Percentiles rank a stretch among this genome's conserved stretches.
Evolutionary conservation across 495 filamentous ascomycete genomes (phyloP).

Genomic region (Pseudotulostoma volvatum): DNA sequence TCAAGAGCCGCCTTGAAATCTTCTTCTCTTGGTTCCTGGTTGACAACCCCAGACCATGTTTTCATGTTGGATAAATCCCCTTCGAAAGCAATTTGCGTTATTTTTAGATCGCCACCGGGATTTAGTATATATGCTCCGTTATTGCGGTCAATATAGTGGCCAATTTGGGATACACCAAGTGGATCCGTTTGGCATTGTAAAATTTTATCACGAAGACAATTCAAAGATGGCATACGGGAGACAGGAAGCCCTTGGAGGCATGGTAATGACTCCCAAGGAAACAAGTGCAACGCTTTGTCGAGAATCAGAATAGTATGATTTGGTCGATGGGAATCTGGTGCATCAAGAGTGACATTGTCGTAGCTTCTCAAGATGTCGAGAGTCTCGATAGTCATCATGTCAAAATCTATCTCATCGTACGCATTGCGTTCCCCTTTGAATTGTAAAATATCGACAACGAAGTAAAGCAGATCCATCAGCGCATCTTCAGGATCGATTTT

Average conservation of each 20-base stretch:
- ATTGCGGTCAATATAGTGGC: constrained; percentile 37
- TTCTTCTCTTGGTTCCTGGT: constrained; percentile 53
- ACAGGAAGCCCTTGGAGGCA: constrained; percentile 67
- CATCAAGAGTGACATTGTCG: constrained; percentile 38
- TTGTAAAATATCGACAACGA: constrained; percentile 89
- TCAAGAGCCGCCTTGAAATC: constrained; percentile 53
- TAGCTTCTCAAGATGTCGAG: constrained; percentile 66
- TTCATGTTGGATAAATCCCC: constrained; percentile 36
- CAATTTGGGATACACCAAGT: constrained; percentile 11
- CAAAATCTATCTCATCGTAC: constrained; percentile 95
- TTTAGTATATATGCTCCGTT: constrained; percentile 79
- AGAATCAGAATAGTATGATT: constrained; percentile 83
- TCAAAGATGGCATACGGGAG: constrained; percentile 69
- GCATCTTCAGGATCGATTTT: constrained; percentile 69
- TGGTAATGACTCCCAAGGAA: constrained; percentile 92
- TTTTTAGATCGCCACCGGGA: constrained; percentile 60
- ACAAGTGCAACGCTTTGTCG: constrained; percentile 73
- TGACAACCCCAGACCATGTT: constrained; percentile 48
- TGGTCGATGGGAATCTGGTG: constrained; percentile 43
- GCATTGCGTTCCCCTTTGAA: constrained; percentile 94
- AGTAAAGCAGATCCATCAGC: constrained; percentile 79
- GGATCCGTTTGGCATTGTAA: constrained; percentile 29
- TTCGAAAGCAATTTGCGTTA: constrained; percentile 63
- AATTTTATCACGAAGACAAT: constrained; percentile 56
- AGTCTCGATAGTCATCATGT: constrained; percentile 72